Percentiles rank a stretch among this genome's conserved stretches.
phyloP scores from a whole-genome alignment of 176 grass and related monocot genomes.

The Carex littledalei region DNA sequence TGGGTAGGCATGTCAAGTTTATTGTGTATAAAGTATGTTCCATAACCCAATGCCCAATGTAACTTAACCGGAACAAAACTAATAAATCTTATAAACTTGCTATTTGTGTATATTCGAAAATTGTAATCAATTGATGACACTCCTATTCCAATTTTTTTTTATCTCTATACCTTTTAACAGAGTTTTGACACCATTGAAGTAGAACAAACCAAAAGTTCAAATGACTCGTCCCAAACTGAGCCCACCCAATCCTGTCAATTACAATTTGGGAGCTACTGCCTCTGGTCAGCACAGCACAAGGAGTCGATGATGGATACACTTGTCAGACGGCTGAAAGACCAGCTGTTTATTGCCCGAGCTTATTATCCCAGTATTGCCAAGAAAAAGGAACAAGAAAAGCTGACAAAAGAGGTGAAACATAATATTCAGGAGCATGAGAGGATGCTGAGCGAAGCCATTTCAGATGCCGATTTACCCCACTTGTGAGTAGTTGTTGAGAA shows the following conservation, averaged over 20 bases:
- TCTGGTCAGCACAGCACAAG: constrained; percentile 77
- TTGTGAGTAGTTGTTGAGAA: constrained; percentile 6
- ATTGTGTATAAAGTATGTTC: not conserved
- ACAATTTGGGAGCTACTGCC: constrained; percentile 77
- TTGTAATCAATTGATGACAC: not conserved
- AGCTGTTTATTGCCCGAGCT: constrained; percentile 75
- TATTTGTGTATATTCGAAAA: not conserved
- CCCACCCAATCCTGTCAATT: constrained; percentile 46
- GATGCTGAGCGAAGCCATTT: constrained; percentile 64
- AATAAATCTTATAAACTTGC: not conserved
- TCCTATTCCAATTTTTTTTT: not conserved
- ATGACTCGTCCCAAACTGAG: not conserved
- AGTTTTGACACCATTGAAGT: constrained; percentile 11
- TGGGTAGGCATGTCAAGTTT: not conserved
- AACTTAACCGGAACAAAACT: not conserved
- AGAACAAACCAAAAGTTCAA: not conserved
- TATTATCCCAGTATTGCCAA: constrained; percentile 84
- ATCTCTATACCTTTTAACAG: not conserved
- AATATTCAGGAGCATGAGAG: constrained; percentile 85
- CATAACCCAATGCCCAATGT: not conserved
- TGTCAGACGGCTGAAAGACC: constrained; percentile 71
- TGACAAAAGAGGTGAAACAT: constrained; percentile 62
- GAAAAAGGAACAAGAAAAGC: constrained; percentile 44
- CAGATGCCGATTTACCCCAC: constrained; percentile 47
- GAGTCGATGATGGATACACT: constrained; percentile 58